phyloP scores from a whole-genome alignment of 2,329 filamentous ascomycete genomes.

The Byssoonygena ceratinophila region DNA sequence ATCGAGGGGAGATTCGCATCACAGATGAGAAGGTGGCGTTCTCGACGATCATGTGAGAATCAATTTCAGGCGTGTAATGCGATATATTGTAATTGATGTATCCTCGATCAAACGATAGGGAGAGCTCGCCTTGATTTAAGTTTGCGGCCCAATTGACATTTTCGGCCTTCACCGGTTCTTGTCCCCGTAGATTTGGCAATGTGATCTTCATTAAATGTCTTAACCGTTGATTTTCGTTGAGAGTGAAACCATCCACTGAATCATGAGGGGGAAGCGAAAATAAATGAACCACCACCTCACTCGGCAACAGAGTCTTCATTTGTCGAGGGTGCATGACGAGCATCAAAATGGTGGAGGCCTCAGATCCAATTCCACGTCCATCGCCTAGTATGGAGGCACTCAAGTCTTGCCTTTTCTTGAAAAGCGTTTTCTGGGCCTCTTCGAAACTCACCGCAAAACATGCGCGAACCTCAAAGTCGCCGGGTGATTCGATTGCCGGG shows the following conservation, averaged over 20 bases:
- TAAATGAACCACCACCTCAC: conserved; percentile 31
- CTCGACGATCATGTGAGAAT: conserved; percentile 31
- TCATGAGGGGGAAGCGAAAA: conserved; percentile 29
- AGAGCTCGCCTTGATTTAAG: conserved; percentile 31
- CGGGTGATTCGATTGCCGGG: conserved; percentile 24
- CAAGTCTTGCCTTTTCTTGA: conserved; percentile 34
- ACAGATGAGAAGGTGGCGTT: conserved; percentile 32
- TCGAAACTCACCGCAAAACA: conserved; percentile 34
- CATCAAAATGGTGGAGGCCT: conserved; percentile 30
- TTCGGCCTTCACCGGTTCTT: conserved; percentile 21
- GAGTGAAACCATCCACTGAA: conserved; percentile 18
- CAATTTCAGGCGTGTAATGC: conserved; percentile 32
- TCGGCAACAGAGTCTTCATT: conserved; percentile 23
- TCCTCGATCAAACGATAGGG: conserved; percentile 31
- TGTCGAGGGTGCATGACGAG: conserved; percentile 32
- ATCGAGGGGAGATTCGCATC: conserved; percentile 35
- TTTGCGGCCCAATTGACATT: conserved; percentile 33
- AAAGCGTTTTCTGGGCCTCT: conserved; percentile 32
- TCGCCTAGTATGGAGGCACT: conserved; percentile 30
- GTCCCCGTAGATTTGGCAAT: conserved; percentile 26
- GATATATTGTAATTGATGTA: conserved; percentile 37
- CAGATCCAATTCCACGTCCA: conserved; percentile 21
- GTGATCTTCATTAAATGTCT: conserved; percentile 30
- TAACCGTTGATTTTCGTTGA: conserved; percentile 27
- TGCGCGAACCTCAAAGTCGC: conserved; percentile 25